Percentiles rank a stretch among this genome's conserved stretches.
Conservation (phyloP, 139 green algal species). For the Chlamydomonas eustigma region DNA sequence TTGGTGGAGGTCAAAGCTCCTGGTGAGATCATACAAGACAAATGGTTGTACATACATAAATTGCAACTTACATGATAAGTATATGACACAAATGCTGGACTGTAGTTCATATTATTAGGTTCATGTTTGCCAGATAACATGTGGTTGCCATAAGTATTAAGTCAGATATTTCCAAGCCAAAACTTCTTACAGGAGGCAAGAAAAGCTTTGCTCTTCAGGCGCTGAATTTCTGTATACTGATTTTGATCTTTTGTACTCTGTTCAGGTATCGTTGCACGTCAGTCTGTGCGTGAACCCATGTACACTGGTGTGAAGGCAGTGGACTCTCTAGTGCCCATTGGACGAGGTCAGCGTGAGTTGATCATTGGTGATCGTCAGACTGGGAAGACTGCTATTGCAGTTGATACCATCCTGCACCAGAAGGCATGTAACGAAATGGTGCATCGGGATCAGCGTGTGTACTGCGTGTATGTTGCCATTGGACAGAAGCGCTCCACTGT, state of each 20-base stretch:
- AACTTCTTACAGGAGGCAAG: too few relatives aligned
- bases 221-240: too few relatives aligned
- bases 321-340: constrained; percentile 81
- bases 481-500: constrained; percentile 86
- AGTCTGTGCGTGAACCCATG: constrained; percentile 58
- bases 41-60: too few relatives aligned
- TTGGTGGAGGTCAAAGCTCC: constrained; percentile 81
- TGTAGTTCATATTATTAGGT: too few relatives aligned
- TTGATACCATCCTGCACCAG: constrained; percentile 84
- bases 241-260: too few relatives aligned
- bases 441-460: constrained; percentile 65
- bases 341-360: constrained; percentile 83
- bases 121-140: too few relatives aligned
- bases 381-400: constrained; percentile 87
- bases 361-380: constrained; percentile 91
- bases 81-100: too few relatives aligned
- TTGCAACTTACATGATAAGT: too few relatives aligned
- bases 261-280: constrained; percentile 36
- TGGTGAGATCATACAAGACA: too few relatives aligned
- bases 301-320: constrained; percentile 76
- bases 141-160: too few relatives aligned
- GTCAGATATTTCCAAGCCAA: too few relatives aligned
- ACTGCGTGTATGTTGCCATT: constrained; percentile 88
- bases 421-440: constrained; percentile 42
- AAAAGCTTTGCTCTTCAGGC: too few relatives aligned